These are phyloP conservation scores for Baorangia bicolor DNA, from an alignment of 768 basidiomycete species.

Conservation along the genomic window DNA sequence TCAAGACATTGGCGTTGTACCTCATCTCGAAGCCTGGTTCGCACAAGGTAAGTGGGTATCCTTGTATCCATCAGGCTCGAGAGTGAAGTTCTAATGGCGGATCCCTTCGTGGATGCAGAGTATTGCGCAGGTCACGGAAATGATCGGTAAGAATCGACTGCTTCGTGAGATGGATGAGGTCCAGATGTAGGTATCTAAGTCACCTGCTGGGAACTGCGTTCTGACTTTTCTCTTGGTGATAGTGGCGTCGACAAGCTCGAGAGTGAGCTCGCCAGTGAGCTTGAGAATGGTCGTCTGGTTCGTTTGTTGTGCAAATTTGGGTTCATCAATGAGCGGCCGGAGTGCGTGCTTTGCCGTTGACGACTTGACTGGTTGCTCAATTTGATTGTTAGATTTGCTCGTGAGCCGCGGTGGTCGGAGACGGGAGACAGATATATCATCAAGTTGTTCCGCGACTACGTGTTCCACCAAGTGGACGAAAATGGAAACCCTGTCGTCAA, in stretches of 20 bases:
- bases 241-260: constrained; percentile 85
- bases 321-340: constrained; percentile 99
- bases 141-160: constrained; percentile 64
- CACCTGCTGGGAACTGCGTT: neutral
- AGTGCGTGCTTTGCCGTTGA: constrained; percentile 54
- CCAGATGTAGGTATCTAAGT: constrained; percentile 54
- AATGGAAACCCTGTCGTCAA: constrained; percentile 87
- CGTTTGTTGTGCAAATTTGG: constrained; percentile 91
- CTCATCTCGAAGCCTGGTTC: constrained; percentile 70
- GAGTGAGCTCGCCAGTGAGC: constrained; percentile 77
- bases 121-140: constrained; percentile 78
- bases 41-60: constrained; percentile 48
- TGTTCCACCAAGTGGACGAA: constrained; percentile 97
- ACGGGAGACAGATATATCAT: constrained; percentile 98
- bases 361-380: neutral
- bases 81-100: neutral
- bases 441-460: constrained; percentile 97
- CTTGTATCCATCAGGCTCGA: too few relatives aligned
- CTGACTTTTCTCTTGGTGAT: constrained; percentile 1
- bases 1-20: constrained; percentile 79
- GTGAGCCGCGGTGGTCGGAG: constrained; percentile 95
- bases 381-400: constrained; percentile 73
- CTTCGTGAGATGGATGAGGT: constrained; percentile 81
- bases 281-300: constrained; percentile 92
- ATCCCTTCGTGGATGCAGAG: constrained; percentile 39